Percentiles rank a stretch among this genome's conserved stretches.
These are phyloP conservation scores for Rhizopus microsporus DNA, from an alignment of 371 early-diverging fungal species.

Conservation along the genomic window DNA sequence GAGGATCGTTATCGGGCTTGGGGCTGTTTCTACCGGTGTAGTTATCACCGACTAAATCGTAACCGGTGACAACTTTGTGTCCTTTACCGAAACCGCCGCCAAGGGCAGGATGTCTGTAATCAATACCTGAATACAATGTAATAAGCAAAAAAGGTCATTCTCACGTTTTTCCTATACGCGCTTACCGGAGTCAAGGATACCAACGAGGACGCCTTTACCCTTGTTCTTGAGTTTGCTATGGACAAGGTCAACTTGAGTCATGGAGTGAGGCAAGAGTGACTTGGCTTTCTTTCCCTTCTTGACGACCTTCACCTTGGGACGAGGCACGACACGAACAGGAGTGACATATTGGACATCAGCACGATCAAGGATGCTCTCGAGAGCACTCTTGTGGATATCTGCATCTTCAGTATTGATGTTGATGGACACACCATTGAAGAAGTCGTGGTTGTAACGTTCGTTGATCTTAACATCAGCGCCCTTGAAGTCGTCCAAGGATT, in stretches of 20 bases:
- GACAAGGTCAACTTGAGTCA: conserved; percentile 48
- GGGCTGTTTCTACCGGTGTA: conserved; percentile 39
- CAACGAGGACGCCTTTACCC: conserved; percentile 74
- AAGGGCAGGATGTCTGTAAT: conserved; percentile 71
- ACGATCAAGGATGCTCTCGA: conserved; percentile 24
- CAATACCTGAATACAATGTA: conserved; percentile 40
- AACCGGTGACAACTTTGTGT: conserved; percentile 59
- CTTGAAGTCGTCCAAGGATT: conserved; percentile 26
- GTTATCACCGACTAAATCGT: conserved; percentile 62
- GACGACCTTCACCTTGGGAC: conserved; percentile 21
- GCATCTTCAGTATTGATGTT: conserved; percentile 23
- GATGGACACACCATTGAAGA: conserved; percentile 41
- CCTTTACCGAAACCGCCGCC: conserved; percentile 69
- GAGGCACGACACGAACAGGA: conserved; percentile 30
- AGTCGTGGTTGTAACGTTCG: conserved; percentile 28
- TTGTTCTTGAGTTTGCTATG: conserved; percentile 45
- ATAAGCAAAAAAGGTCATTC: not conserved
- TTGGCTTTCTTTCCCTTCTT: conserved; percentile 8
- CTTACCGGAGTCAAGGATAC: conserved; percentile 70
- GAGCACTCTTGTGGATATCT: conserved; percentile 12
- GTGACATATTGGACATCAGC: conserved; percentile 29
- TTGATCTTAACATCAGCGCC: conserved; percentile 27
- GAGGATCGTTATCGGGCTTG: conserved; percentile 35
- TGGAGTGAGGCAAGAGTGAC: conserved; percentile 33
- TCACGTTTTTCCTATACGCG: conserved; percentile 7